A percentile compares a stretch with the other conserved stretches of the same genome.
Conservation (phyloP, 2,329 filamentous ascomycete genomes). For the Neurospora sp. region DNA sequence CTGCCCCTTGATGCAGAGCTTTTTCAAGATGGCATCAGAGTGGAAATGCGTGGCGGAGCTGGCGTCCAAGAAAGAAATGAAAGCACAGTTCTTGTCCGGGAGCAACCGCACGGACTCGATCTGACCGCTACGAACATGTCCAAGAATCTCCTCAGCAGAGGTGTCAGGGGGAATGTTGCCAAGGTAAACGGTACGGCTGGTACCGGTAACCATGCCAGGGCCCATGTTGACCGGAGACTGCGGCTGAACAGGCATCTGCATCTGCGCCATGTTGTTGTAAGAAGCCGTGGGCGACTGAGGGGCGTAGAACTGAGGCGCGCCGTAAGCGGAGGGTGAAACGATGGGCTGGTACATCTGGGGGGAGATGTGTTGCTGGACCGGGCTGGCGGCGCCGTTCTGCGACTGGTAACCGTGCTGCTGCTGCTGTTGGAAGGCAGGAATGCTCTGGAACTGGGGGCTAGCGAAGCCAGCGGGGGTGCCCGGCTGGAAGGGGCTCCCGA, state of each 20-base stretch:
- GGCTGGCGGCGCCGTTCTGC: slow-evolving; percentile 59
- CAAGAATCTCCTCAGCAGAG: slow-evolving; percentile 88
- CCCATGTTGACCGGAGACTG: slow-evolving; percentile 67
- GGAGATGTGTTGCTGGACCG: slow-evolving; percentile 67
- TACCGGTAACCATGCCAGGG: slow-evolving; percentile 76
- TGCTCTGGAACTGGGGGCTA: slow-evolving; percentile 83
- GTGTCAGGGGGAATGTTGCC: slow-evolving; percentile 99
- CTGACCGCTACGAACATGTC: slow-evolving; percentile 92
- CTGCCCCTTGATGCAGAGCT: slow-evolving; percentile 95
- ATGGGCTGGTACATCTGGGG: slow-evolving; percentile 77
- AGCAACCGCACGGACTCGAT: slow-evolving; percentile 97
- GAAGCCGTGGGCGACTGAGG: slow-evolving; percentile 78
- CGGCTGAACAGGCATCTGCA: slow-evolving; percentile 48
- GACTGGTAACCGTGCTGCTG: slow-evolving; percentile 41
- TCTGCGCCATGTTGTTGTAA: slow-evolving; percentile 56
- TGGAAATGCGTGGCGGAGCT: slow-evolving; percentile 98
- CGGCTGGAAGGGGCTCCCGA: slow-evolving; percentile 94
- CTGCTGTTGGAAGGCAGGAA: slow-evolving; percentile 62
- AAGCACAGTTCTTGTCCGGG: slow-evolving; percentile 98
- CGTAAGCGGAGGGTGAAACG: slow-evolving; percentile 76
- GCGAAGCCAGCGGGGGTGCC: slow-evolving; percentile 84
- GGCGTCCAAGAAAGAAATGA: slow-evolving; percentile 97
- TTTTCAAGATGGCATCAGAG: slow-evolving; percentile 99
- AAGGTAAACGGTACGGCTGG: slow-evolving; percentile 92
- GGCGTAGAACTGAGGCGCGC: slow-evolving; percentile 69